These are phyloP conservation scores for Salvia sclarea DNA, from an alignment of 305 asterid species.

Conservation along the genomic window DNA sequence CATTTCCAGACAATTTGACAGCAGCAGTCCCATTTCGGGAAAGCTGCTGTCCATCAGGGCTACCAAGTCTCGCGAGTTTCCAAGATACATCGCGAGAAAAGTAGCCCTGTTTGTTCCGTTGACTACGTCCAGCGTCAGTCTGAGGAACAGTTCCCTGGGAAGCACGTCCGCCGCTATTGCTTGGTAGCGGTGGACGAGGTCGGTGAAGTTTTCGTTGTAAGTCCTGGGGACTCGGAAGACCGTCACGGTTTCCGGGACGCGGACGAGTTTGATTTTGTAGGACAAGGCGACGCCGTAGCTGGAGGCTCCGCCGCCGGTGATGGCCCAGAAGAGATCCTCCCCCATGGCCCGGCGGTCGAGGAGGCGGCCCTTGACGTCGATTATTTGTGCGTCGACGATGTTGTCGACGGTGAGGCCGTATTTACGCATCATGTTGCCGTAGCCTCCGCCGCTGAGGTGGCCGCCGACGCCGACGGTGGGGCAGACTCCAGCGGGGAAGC, in stretches of 20 bases:
- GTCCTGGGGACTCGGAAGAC: conserved; percentile 34
- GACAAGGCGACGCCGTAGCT: conserved; percentile 42
- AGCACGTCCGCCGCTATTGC: conserved; percentile 31
- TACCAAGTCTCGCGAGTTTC: conserved; percentile 35
- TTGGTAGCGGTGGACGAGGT: conserved; percentile 35
- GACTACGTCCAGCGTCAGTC: conserved; percentile 35
- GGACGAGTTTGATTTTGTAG: conserved; percentile 32
- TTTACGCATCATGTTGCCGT: conserved; percentile 34
- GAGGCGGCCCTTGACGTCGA: conserved; percentile 36
- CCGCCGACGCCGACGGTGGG: conserved; percentile 45
- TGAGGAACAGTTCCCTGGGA: conserved; percentile 39
- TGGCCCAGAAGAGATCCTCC: conserved; percentile 48
- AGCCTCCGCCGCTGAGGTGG: conserved; percentile 45
- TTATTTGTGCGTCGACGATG: conserved; percentile 32
- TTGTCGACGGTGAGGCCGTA: conserved; percentile 45
- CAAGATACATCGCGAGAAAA: conserved; percentile 38
- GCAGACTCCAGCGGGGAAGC: conserved; percentile 38
- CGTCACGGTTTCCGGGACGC: conserved; percentile 37
- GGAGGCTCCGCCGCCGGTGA: conserved; percentile 43
- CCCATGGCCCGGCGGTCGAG: conserved; percentile 42
- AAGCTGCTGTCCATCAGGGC: conserved; percentile 28
- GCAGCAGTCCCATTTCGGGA: conserved; percentile 38
- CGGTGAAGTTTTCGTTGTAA: conserved; percentile 28
- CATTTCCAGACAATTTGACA: conserved; percentile 39
- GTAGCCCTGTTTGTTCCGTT: conserved; percentile 38